Evolutionary conservation across 2,329 filamentous ascomycete species (phyloP), one percentile per base, ranked within the genome.

Genomic region (Scleromitrula shiraiana): DNA sequence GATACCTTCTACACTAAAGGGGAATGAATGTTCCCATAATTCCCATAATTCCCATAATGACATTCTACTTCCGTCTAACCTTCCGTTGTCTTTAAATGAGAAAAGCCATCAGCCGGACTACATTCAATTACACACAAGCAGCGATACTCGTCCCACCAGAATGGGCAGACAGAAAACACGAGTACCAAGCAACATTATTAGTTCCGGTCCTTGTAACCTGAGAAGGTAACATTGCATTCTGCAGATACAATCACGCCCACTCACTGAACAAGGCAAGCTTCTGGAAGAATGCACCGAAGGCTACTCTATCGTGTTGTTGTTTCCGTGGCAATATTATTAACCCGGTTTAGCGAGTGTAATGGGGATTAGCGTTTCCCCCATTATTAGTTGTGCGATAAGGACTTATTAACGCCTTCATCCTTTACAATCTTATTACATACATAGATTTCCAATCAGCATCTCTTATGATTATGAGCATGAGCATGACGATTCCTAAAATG

Each of bases 251-350:
- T n/a, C 19, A n/a, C 35, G 19, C 23, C 12, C 32, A 2, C 10
- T n/a, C 12, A 9, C 29, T 10, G 3, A 41, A 41, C 30, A 5
- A 27, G 22, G 44, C 23, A 47, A 27, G 10, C 12, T 41, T 47
- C 44, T 32, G 7, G 44, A 47, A 47, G 4, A 10, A 35, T 47
- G 36, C 27, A 29, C 20, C 36, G 37, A 41, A 47, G n/a, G 14
- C n/a, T 15, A n/a, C 14, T 8, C 17, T 7, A 15, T 15, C 14
- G 14, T 14, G 5, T 15, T 19, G 14, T 8, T 7, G 24, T 46
- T 40, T 39, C 17, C n/a, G 24, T 46, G 35, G 43, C 33, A 19
- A 46, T 14, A 45, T 29, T n/a, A n/a, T n/a, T n/a, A n/a, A n/a
- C n/a, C n/a, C n/a, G n/a, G n/a, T n/a, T n/a, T n/a, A n/a, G n/a